These are phyloP conservation scores for Fomitiporia mediterranea DNA, from an alignment of 1,284 basidiomycete species.

Conservation along the genomic window DNA sequence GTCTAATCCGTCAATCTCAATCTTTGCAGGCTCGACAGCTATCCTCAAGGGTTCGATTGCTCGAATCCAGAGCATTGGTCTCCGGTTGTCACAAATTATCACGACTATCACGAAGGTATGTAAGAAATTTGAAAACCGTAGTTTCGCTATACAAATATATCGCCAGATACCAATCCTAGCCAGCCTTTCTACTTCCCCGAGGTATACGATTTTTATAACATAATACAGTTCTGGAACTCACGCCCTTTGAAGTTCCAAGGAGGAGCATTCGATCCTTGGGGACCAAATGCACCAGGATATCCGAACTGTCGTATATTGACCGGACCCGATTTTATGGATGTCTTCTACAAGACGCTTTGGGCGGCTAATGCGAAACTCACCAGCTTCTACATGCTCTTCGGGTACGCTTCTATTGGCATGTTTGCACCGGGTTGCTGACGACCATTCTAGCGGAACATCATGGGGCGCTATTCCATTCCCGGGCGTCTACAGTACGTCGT, in stretches of 20 bases:
- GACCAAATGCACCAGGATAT: slow-evolving; percentile 23
- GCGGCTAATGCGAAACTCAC: slow-evolving; percentile 30
- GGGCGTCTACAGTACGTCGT: slow-evolving; percentile 25
- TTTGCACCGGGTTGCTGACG: slow-evolving; percentile 10
- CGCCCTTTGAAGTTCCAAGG: slow-evolving; percentile 20
- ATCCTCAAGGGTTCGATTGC: slow-evolving; percentile 73
- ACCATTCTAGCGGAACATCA: slow-evolving; percentile 27
- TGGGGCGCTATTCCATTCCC: slow-evolving; percentile 32
- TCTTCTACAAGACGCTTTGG: slow-evolving; percentile 30
- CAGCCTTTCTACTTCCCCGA: slow-evolving; percentile 34
- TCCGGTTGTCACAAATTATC: slow-evolving; percentile 40
- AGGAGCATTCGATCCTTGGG: slow-evolving; percentile 29
- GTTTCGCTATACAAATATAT: background rate
- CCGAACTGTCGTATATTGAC: slow-evolving; percentile 27
- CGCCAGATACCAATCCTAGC: slow-evolving; percentile 22
- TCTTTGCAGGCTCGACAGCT: slow-evolving; percentile 58
- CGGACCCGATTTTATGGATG: slow-evolving; percentile 29
- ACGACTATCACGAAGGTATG: slow-evolving; percentile 31
- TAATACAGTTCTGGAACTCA: background rate
- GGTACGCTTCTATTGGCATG: slow-evolving; percentile 12
- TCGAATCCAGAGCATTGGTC: slow-evolving; percentile 59
- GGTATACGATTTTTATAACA: slow-evolving; percentile 22
- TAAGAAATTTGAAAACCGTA: background rate
- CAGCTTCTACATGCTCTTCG: slow-evolving; percentile 31
- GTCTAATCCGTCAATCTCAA: too few species aligned